Conservation (phyloP, 345 rosid species). For the Passiflora organensis region DNA sequence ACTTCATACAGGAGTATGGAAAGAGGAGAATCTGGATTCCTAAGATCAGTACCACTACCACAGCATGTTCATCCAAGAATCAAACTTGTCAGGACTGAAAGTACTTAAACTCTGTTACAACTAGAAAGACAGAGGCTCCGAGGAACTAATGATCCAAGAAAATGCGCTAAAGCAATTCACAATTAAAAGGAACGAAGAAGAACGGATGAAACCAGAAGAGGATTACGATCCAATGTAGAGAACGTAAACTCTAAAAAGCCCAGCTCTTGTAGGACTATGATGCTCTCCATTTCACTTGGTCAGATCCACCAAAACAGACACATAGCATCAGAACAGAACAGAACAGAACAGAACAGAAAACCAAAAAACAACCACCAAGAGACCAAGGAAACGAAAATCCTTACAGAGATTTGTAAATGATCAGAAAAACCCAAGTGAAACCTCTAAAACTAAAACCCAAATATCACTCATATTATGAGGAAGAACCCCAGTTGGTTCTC, state of each 20-base stretch:
- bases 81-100: slow-evolving; percentile 5
- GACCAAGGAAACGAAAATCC: slow-evolving; percentile 22
- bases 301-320: not conserved
- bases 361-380: too few species aligned
- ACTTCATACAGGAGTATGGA: too few species aligned
- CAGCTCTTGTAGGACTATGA: too few species aligned
- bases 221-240: too few species aligned
- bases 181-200: too few species aligned
- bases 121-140: too few species aligned
- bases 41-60: not conserved
- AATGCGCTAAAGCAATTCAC: too few species aligned
- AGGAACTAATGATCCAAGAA: too few species aligned
- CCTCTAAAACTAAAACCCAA: slow-evolving; percentile 11
- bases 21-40: slow-evolving; percentile 1
- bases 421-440: slow-evolving; percentile 28
- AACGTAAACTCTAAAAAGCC: too few species aligned
- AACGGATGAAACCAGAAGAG: too few species aligned
- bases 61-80: not conserved
- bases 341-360: slow-evolving; percentile 9
- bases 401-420: slow-evolving; percentile 33
- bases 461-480: not conserved
- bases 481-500: not conserved
- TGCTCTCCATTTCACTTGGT: not conserved
- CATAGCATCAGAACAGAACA: slow-evolving; percentile 4
- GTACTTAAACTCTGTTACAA: not conserved